Percentiles rank a stretch among this genome's conserved stretches.
These are phyloP conservation scores for Hygrocybe punicea DNA, from an alignment of 768 basidiomycete species.

Conservation along the genomic window DNA sequence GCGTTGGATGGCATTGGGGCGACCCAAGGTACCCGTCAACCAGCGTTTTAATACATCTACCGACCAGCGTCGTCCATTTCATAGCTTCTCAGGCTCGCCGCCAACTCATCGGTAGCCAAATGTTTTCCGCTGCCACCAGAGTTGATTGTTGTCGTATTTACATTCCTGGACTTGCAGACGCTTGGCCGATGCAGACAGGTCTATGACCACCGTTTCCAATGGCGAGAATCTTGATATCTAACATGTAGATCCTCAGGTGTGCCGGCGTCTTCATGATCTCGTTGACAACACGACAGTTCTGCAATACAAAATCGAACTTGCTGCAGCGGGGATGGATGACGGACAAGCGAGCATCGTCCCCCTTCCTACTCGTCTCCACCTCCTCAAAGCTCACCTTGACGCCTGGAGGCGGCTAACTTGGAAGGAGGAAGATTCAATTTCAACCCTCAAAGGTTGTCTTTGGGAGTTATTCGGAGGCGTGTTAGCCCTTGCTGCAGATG, in stretches of 20 bases:
- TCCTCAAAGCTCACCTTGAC: neutral
- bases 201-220: neutral
- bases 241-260: neutral
- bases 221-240: neutral
- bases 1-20: too few species aligned
- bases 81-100: too few species aligned
- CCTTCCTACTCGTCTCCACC: neutral
- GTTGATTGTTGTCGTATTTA: too few species aligned
- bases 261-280: neutral
- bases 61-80: too few species aligned
- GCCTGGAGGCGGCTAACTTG: neutral
- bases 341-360: neutral
- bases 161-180: too few species aligned
- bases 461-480: neutral
- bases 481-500: neutral
- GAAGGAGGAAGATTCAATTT: neutral
- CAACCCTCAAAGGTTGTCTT: neutral
- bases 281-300: neutral
- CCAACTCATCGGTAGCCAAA: too few species aligned
- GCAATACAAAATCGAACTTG: neutral
- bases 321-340: neutral
- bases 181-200: constrained; percentile 1
- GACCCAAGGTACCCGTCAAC: too few species aligned
- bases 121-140: too few species aligned
- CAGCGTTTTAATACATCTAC: too few species aligned